phyloP scores from a whole-genome alignment of 176 grass and related monocot species.

The Rhipidocladum racemiflorum region DNA sequence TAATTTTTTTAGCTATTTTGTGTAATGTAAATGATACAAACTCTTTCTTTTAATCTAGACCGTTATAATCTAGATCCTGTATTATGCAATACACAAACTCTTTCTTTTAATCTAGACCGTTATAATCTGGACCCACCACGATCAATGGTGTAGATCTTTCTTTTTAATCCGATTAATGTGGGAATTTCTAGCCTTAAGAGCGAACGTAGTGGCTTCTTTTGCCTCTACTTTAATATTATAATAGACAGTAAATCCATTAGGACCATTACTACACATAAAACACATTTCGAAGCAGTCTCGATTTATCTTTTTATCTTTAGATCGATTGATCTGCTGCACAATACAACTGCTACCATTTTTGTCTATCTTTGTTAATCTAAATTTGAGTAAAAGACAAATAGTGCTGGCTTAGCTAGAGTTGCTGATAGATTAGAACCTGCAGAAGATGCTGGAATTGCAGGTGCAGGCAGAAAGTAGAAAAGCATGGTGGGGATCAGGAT shows the following conservation, averaged over 20 bases:
- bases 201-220: too few relatives aligned
- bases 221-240: too few relatives aligned
- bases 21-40: too few relatives aligned
- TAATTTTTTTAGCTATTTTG: too few relatives aligned
- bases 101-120: too few relatives aligned
- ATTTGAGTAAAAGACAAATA: conserved; percentile 17
- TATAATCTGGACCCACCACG: too few relatives aligned
- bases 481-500: neutral
- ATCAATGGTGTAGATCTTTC: too few relatives aligned
- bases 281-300: neutral
- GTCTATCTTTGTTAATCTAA: conserved; percentile 18
- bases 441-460: conserved; percentile 7
- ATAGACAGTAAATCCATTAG: neutral
- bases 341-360: neutral
- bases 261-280: neutral
- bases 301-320: neutral
- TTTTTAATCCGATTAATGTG: too few relatives aligned
- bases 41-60: too few relatives aligned
- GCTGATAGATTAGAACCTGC: conserved; percentile 19
- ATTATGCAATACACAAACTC: too few relatives aligned
- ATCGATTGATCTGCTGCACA: neutral
- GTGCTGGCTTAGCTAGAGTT: conserved; percentile 9
- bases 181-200: too few relatives aligned
- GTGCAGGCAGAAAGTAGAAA: conserved; percentile 29
- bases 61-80: too few relatives aligned